Conservation (phyloP, 495 filamentous ascomycete genomes). For the Tuber umbilicatum region DNA sequence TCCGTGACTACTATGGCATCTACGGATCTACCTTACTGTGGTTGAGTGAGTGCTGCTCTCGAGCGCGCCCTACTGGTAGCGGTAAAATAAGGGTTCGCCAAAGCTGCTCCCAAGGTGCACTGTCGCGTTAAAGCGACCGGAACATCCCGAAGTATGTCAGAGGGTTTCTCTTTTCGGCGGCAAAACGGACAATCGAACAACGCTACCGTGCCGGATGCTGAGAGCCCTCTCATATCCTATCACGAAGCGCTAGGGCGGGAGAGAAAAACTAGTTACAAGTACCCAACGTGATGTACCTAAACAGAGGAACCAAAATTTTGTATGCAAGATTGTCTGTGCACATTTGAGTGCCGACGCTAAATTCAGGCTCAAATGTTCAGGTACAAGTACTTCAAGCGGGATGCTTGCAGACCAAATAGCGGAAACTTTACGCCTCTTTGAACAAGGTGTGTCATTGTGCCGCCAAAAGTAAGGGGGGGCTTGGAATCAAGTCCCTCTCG, state of each 20-base stretch:
- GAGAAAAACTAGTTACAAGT: background rate
- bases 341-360: background rate
- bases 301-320: background rate
- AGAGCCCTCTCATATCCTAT: background rate
- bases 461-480: background rate
- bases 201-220: background rate
- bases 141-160: background rate
- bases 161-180: background rate
- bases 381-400: background rate
- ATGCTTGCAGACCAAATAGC: background rate
- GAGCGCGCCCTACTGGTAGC: background rate
- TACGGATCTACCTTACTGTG: background rate
- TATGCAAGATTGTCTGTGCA: background rate
- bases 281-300: background rate
- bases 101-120: background rate
- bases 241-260: background rate
- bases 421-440: background rate
- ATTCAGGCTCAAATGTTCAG: background rate
- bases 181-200: background rate
- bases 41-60: background rate
- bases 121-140: background rate
- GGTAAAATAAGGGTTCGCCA: background rate
- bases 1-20: background rate
- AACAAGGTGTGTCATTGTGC: background rate
- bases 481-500: background rate